Evolutionary conservation across 2,329 filamentous ascomycete species (phyloP).

Genomic region (Zymoseptoria crescenta): DNA sequence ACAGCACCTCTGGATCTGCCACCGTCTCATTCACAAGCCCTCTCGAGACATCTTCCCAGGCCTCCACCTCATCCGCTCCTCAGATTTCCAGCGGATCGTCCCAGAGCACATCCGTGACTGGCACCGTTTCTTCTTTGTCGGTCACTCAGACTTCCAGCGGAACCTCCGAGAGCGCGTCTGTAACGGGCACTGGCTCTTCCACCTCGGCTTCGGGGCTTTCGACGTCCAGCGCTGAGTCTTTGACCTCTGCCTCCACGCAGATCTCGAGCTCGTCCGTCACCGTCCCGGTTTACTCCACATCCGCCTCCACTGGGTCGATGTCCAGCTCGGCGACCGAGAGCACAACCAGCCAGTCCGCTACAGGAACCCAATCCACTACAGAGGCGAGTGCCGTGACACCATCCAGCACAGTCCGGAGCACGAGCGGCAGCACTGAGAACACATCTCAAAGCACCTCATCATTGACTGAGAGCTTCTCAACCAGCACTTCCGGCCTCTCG

Average conservation of each 20-base stretch:
- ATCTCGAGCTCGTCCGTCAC: background rate
- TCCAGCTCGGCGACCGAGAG: background rate
- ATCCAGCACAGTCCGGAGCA: background rate
- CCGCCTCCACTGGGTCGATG: no score
- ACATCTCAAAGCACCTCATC: background rate
- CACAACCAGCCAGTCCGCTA: background rate
- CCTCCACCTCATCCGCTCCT: no score
- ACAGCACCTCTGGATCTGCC: background rate
- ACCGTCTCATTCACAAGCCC: no score
- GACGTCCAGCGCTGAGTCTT: no score
- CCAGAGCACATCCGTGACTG: no score
- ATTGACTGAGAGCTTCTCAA: background rate
- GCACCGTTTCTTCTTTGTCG: no score
- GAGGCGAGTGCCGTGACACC: background rate
- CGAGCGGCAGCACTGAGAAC: background rate
- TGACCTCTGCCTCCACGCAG: no score
- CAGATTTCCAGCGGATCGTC: no score
- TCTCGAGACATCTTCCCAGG: no score
- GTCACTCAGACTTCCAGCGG: background rate
- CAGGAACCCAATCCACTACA: background rate
- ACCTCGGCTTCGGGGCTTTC: background rate
- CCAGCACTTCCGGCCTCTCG: no score
- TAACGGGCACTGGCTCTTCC: background rate
- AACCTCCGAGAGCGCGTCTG: background rate
- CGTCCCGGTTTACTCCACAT: background rate